These are phyloP conservation scores for Wickerhamomyces silvicola DNA, from an alignment of 805 yeast genomes.

Conservation along the genomic window DNA sequence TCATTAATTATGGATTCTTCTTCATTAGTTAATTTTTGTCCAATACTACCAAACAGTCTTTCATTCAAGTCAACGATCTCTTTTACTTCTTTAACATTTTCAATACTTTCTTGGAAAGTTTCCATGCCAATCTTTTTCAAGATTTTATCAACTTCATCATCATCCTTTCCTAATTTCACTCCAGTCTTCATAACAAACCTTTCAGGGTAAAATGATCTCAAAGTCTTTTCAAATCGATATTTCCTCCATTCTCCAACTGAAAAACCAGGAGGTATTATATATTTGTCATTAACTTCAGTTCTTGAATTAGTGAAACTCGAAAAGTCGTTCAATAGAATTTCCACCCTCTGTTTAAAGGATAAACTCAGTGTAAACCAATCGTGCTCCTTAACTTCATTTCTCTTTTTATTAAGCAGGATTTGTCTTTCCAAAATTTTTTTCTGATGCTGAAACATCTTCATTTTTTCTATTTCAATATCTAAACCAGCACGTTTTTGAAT, in stretches of 20 bases:
- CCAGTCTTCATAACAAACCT: conserved; percentile 1
- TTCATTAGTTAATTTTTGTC: not conserved
- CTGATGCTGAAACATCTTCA: not conserved
- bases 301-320: not conserved
- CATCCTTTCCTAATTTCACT: not conserved
- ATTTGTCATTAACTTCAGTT: not conserved
- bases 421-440: conserved; percentile 3
- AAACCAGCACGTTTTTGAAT: conserved; percentile 2
- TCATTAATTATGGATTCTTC: not conserved
- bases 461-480: not conserved
- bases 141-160: conserved; percentile 3
- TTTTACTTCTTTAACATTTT: not conserved
- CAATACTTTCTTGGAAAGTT: not conserved
- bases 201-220: not conserved
- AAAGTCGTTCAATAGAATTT: not conserved
- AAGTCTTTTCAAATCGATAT: conserved; percentile 1
- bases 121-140: conserved; percentile 1
- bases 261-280: conserved; percentile 6
- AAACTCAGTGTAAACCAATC: conserved; percentile 6
- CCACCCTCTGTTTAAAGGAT: conserved; percentile 2
- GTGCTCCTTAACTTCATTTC: not conserved
- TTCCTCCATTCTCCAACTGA: conserved; percentile 3
- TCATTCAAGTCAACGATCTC: not conserved
- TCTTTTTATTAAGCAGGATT: conserved; percentile 3
- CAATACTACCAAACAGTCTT: conserved; percentile 1